These are phyloP conservation scores for Bonnemaisonia californica DNA, from an alignment of 31 red algal genomes.

Conservation along the genomic window DNA sequence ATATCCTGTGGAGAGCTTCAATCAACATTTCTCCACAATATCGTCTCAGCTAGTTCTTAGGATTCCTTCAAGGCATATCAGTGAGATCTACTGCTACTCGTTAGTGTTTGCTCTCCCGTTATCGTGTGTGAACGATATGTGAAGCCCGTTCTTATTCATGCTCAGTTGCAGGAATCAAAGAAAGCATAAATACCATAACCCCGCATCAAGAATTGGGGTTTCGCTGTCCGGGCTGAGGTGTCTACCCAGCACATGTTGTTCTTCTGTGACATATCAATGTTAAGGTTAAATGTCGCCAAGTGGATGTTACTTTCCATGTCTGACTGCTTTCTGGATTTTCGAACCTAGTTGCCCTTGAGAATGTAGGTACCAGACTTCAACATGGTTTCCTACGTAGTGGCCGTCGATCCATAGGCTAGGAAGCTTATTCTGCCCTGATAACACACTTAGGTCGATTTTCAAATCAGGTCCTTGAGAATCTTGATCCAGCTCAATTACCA, in stretches of 20 bases:
- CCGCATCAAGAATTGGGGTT: too few relatives aligned
- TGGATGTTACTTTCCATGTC: background rate
- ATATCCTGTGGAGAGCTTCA: too few relatives aligned
- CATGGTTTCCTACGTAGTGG: background rate
- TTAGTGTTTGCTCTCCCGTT: background rate
- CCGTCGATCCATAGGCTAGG: background rate
- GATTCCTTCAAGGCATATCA: background rate
- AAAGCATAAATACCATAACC: too few relatives aligned
- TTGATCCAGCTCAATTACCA: background rate
- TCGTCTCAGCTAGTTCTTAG: background rate
- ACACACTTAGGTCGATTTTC: background rate
- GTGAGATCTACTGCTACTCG: background rate
- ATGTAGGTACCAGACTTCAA: background rate
- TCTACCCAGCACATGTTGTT: too few relatives aligned
- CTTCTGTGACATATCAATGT: too few relatives aligned
- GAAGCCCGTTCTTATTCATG: too few relatives aligned
- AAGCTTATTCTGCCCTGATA: background rate
- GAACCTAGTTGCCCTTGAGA: background rate
- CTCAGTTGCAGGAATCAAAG: too few relatives aligned
- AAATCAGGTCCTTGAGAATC: background rate
- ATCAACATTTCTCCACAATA: too few relatives aligned
- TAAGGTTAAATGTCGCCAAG: too few relatives aligned
- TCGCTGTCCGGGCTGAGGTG: too few relatives aligned
- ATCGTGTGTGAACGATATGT: too few relatives aligned
- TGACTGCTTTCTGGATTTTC: background rate